A percentile compares a stretch with the other conserved stretches of the same genome.
phyloP scores from a whole-genome alignment of 129 eudicot genomes.

The Centrapalus pauciflorus region DNA sequence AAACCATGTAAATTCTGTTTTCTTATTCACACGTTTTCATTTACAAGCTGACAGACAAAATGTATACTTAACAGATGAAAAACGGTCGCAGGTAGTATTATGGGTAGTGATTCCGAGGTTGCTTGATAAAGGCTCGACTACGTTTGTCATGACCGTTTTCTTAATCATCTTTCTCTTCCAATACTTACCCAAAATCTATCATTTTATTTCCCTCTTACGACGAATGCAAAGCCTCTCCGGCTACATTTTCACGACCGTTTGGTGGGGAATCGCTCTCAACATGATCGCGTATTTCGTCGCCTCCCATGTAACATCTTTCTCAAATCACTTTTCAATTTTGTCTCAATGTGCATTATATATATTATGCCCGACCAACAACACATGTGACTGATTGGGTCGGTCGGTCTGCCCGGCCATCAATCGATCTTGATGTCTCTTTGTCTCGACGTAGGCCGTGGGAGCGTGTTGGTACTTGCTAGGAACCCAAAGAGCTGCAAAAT shows the following conservation, averaged over 20 bases:
- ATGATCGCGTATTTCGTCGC: slow-evolving; percentile 82
- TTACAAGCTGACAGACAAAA: no score
- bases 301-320: slow-evolving; percentile 51
- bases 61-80: neutral
- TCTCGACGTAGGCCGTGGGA: slow-evolving; percentile 43
- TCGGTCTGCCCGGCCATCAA: no score
- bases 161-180: slow-evolving; percentile 65
- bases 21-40: no score
- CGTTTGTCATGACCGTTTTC: slow-evolving; percentile 54
- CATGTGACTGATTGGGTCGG: no score
- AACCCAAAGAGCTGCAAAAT: slow-evolving; percentile 61
- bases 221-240: slow-evolving; percentile 82
- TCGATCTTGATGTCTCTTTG: no score
- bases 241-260: slow-evolving; percentile 73
- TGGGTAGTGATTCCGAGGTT: slow-evolving; percentile 69
- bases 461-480: slow-evolving; percentile 97
- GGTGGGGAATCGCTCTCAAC: slow-evolving; percentile 95
- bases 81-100: slow-evolving; percentile 48
- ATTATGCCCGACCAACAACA: no score
- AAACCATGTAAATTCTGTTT: no score
- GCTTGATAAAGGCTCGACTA: slow-evolving; percentile 51
- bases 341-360: no score
- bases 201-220: slow-evolving; percentile 62
- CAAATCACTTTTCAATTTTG: neutral
- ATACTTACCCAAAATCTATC: slow-evolving; percentile 75